These are phyloP conservation scores for Hebeloma cylindrosporum DNA, from an alignment of 768 basidiomycete species.

Conservation along the genomic window DNA sequence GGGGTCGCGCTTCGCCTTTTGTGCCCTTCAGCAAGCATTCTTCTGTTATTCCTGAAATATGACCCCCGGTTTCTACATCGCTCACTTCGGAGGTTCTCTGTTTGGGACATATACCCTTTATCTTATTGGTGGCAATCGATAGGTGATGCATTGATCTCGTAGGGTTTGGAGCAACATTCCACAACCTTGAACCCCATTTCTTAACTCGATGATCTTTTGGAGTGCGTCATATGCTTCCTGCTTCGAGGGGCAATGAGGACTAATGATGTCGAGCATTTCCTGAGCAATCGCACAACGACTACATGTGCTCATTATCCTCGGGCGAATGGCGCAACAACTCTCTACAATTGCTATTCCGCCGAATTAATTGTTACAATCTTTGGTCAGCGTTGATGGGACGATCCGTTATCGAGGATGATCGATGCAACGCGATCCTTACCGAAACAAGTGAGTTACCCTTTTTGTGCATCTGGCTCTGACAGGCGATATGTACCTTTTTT, in stretches of 20 bases:
- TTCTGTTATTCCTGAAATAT: not conserved
- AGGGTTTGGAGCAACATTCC: not conserved
- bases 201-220: too few relatives aligned
- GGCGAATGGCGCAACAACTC: conserved; percentile 6
- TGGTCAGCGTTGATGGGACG: too few relatives aligned
- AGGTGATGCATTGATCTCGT: not conserved
- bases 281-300: not conserved
- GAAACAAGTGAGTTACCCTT: conserved; percentile 21
- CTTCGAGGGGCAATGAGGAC: conserved; percentile 1
- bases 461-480: conserved; percentile 21
- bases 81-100: too few relatives aligned
- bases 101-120: too few relatives aligned
- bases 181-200: too few relatives aligned
- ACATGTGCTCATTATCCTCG: conserved; percentile 9
- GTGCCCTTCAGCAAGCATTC: too few relatives aligned
- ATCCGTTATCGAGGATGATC: too few relatives aligned
- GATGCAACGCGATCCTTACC: conserved; percentile 12
- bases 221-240: too few relatives aligned
- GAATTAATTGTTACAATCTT: too few relatives aligned
- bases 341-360: conserved; percentile 8
- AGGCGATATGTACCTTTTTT: conserved; percentile 26
- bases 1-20: not conserved
- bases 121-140: not conserved
- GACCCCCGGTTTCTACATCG: not conserved
- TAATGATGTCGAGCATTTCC: not conserved